These are phyloP conservation scores for Fonsecaea nubica DNA, from an alignment of 2,329 filamentous ascomycete species.

Conservation along the genomic window DNA sequence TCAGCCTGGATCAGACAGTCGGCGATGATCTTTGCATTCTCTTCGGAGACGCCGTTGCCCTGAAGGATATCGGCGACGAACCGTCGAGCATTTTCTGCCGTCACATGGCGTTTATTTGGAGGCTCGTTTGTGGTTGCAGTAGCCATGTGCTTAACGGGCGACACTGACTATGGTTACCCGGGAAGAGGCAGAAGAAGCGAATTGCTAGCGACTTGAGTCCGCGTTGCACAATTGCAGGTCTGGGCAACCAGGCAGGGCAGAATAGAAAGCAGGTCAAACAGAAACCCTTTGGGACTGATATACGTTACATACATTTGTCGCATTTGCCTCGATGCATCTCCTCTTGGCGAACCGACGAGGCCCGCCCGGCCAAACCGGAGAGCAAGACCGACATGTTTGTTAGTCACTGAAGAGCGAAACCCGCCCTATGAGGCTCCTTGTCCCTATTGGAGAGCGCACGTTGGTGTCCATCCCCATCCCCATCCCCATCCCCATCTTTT, in stretches of 20 bases:
- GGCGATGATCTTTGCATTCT: conserved; percentile 69
- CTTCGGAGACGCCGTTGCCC: conserved; percentile 65
- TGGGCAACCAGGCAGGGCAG: no score
- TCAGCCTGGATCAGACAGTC: conserved; percentile 74
- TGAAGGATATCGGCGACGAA: conserved; percentile 15
- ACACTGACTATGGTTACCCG: no score
- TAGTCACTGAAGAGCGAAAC: not conserved
- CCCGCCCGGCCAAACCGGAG: not conserved
- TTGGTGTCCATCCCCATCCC: no score
- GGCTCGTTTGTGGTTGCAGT: not conserved
- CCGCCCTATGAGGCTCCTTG: not conserved
- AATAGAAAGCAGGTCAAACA: no score
- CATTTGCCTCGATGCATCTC: no score
- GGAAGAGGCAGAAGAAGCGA: not conserved
- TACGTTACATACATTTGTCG: no score
- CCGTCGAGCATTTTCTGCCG: not conserved
- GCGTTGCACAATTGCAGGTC: not conserved
- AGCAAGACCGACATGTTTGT: not conserved
- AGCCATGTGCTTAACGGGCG: not conserved
- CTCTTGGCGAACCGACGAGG: not conserved
- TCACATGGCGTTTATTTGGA: conserved; percentile 3
- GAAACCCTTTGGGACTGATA: no score
- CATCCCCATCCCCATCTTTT: no score
- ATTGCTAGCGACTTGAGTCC: not conserved
- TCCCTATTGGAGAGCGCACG: not conserved